phyloP scores from a whole-genome alignment of 1,284 basidiomycete genomes.

The Microstroma glucosiphilum region DNA sequence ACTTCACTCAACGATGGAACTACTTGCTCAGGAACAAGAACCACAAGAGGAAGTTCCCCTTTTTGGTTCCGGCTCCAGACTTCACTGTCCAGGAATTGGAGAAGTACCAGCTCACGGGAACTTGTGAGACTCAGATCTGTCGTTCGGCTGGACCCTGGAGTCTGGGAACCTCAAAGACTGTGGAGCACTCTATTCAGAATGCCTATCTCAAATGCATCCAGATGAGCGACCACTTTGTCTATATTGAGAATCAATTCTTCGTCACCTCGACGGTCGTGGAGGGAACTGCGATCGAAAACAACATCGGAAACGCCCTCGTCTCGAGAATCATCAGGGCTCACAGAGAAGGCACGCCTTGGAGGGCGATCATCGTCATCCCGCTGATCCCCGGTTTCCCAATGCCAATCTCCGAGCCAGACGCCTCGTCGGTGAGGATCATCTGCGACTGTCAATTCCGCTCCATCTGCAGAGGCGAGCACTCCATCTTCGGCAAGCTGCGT shows the following conservation, averaged over 20 bases:
- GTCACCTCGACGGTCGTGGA: constrained; percentile 87
- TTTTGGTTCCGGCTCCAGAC: constrained; percentile 87
- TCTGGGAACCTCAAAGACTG: constrained; percentile 74
- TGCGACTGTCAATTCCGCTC: constrained; percentile 63
- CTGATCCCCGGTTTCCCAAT: constrained; percentile 88
- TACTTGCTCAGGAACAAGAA: constrained; percentile 56
- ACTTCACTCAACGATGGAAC: constrained; percentile 80
- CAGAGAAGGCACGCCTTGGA: constrained; percentile 74
- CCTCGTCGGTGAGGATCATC: constrained; percentile 66
- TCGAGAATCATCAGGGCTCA: constrained; percentile 85
- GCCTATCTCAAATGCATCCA: constrained; percentile 89
- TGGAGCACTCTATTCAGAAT: constrained; percentile 90
- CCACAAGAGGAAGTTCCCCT: constrained; percentile 84
- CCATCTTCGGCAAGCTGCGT: constrained; percentile 79
- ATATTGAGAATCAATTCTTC: constrained; percentile 92
- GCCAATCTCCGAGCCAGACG: constrained; percentile 85
- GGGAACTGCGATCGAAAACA: constrained; percentile 82
- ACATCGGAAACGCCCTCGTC: constrained; percentile 89
- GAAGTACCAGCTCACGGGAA: constrained; percentile 79
- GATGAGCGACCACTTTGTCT: constrained; percentile 69
- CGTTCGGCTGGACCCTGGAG: constrained; percentile 94
- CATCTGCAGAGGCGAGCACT: constrained; percentile 80
- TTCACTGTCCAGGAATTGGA: constrained; percentile 76
- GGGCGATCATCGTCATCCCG: constrained; percentile 87
- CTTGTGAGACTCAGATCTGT: constrained; percentile 95